Conservation (phyloP, 768 basidiomycete genomes). For the Dacryopinax primogenitus region DNA sequence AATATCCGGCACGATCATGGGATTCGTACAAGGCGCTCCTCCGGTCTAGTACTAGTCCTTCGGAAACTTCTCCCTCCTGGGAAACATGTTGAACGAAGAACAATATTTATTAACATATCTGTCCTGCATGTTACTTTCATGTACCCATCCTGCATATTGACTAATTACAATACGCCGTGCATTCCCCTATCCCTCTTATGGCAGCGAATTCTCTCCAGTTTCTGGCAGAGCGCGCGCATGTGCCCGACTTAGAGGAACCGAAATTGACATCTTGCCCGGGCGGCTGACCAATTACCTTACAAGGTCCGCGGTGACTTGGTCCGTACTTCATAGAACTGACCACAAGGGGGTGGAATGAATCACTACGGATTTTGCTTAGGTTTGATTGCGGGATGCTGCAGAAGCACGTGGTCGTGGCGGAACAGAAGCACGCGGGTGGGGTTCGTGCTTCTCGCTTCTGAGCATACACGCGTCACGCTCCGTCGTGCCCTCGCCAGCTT, state of each 20-base stretch:
- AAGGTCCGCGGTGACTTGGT: neutral
- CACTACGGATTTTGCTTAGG: neutral
- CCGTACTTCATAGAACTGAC: neutral
- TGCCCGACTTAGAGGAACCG: neutral
- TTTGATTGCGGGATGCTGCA: neutral
- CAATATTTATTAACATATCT: too few relatives aligned
- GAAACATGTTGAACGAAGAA: neutral
- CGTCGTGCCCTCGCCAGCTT: neutral
- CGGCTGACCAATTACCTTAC: neutral
- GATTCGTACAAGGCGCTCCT: conserved; percentile 30
- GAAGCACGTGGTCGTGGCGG: neutral
- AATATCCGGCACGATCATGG: conserved; percentile 59
- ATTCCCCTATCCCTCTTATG: neutral
- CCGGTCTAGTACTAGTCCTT: neutral
- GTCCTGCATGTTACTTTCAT: neutral
- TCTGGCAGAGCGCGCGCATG: neutral
- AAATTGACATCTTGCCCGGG: neutral
- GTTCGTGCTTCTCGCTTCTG: neutral
- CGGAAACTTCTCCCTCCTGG: neutral
- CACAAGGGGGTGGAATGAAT: neutral
- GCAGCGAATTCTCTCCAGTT: neutral
- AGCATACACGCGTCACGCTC: neutral
- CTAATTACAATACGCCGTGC: neutral
- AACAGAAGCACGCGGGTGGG: neutral
- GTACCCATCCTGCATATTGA: neutral